phyloP scores from a whole-genome alignment of 2,329 filamentous ascomycete genomes.

The Colletotrichum musae region DNA sequence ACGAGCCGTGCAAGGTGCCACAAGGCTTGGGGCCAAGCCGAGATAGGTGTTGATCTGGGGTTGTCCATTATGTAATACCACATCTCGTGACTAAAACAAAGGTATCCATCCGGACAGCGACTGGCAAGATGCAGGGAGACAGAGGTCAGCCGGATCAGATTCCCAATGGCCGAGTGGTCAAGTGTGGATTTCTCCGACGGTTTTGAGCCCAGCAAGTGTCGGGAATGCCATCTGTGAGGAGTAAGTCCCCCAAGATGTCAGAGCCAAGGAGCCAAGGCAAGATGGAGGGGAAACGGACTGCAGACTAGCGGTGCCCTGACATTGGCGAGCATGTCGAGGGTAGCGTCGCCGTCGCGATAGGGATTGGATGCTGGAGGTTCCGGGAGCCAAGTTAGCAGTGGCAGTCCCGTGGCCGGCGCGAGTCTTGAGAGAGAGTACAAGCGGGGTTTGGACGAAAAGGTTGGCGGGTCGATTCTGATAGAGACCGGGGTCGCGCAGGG shows the following conservation, averaged over 20 bases:
- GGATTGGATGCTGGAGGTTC: constrained; percentile 4
- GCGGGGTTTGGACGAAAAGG: constrained; percentile 39
- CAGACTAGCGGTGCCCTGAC: constrained; percentile 14
- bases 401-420: constrained; percentile 26
- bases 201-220: constrained; percentile 4
- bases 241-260: not conserved
- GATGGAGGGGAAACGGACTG: constrained; percentile 3
- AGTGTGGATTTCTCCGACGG: constrained; percentile 24
- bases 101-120: not conserved
- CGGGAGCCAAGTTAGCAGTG: constrained; percentile 36
- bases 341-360: not conserved
- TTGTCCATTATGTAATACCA: constrained; percentile 32
- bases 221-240: not conserved
- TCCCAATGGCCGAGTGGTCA: constrained; percentile 13
- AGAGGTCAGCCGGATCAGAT: constrained; percentile 21
- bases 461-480: constrained; percentile 28
- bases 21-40: constrained; percentile 29
- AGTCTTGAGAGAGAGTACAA: constrained; percentile 16
- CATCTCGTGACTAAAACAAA: constrained; percentile 12
- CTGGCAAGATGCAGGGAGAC: constrained; percentile 24
- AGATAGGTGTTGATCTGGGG: constrained; percentile 12
- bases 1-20: constrained; percentile 12
- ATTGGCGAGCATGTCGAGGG: constrained; percentile 16
- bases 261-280: constrained; percentile 15
- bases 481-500: constrained; percentile 32